Conservation (phyloP, 2,329 filamentous ascomycete genomes). For the Leptographium galeiforme region DNA sequence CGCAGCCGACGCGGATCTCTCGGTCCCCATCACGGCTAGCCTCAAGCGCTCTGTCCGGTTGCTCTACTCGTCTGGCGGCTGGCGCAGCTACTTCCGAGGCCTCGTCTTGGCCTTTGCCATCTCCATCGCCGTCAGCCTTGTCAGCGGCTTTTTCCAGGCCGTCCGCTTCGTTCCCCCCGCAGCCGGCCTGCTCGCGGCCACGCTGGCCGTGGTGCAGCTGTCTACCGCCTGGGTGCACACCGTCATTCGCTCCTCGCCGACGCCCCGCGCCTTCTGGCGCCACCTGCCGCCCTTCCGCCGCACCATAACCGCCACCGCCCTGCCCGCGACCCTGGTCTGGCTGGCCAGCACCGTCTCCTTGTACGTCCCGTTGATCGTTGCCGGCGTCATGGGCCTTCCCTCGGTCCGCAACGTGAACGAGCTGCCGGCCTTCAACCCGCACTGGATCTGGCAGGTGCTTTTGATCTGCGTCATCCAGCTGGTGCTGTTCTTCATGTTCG, state of each 20-base stretch:
- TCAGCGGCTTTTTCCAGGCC: slow-evolving; percentile 30
- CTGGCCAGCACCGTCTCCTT: slow-evolving; percentile 38
- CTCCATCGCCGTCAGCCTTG: slow-evolving; percentile 15
- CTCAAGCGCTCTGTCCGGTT: slow-evolving; percentile 36
- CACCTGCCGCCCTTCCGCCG: slow-evolving; percentile 54
- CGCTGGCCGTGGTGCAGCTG: slow-evolving; percentile 52
- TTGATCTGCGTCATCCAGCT: slow-evolving; percentile 32
- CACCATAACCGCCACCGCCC: slow-evolving; percentile 53
- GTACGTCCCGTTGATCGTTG: slow-evolving; percentile 33
- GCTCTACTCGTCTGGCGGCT: slow-evolving; percentile 50
- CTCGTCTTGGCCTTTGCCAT: slow-evolving; percentile 35
- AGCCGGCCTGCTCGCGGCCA: slow-evolving; percentile 35
- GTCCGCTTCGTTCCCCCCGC: slow-evolving; percentile 22
- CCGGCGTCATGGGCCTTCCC: slow-evolving; percentile 32
- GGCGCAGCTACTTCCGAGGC: slow-evolving; percentile 56
- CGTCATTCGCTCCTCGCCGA: slow-evolving; percentile 56
- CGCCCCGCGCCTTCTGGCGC: slow-evolving; percentile 48
- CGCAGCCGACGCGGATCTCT: slow-evolving; percentile 17
- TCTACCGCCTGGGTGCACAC: slow-evolving; percentile 75
- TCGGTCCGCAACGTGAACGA: slow-evolving; percentile 21
- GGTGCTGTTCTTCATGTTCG: slow-evolving; percentile 44
- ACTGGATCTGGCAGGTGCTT: slow-evolving; percentile 31
- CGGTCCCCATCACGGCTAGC: slow-evolving; percentile 33
- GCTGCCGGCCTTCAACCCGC: slow-evolving; percentile 23
- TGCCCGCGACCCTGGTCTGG: slow-evolving; percentile 52